Evolutionary conservation across 306 rosid genomes (phyloP).

Genomic region (Pterocarpus santalinus): DNA sequence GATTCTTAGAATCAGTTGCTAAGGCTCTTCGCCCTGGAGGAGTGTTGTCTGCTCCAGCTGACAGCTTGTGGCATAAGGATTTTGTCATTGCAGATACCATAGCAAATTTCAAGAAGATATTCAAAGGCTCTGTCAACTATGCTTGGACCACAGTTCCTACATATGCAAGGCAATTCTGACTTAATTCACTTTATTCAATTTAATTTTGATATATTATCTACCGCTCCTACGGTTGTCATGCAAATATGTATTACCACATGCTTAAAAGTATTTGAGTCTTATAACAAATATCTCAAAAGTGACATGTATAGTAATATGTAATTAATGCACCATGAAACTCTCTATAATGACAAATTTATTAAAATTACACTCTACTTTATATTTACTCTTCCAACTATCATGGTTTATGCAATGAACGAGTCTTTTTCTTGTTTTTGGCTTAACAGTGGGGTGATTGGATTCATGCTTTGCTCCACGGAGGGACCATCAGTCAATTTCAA

Average conservation of each 20-base stretch:
- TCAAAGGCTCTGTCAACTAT: constrained; percentile 49
- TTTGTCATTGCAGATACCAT: constrained; percentile 50
- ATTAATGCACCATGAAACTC: too few relatives aligned
- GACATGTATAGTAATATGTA: too few relatives aligned
- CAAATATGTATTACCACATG: too few relatives aligned
- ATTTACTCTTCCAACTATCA: neutral
- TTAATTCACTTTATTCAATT: too few relatives aligned
- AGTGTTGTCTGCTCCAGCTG: constrained; percentile 51
- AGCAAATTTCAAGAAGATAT: constrained; percentile 47
- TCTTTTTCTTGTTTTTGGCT: neutral
- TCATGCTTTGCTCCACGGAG: constrained; percentile 54
- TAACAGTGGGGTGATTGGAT: constrained; percentile 45
- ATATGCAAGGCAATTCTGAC: constrained; percentile 41
- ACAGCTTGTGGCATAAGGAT: constrained; percentile 41
- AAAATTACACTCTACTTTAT: too few relatives aligned
- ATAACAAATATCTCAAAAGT: too few relatives aligned
- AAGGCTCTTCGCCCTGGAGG: constrained; percentile 51
- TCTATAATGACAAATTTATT: too few relatives aligned
- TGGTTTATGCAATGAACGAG: too few relatives aligned
- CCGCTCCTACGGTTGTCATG: too few relatives aligned
- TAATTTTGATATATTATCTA: too few relatives aligned
- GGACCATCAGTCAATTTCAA: constrained; percentile 47
- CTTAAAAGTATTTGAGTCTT: too few relatives aligned
- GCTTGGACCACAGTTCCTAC: constrained; percentile 52
- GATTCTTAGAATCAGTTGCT: constrained; percentile 43